These are phyloP conservation scores for Plantago major DNA, from an alignment of 257 asterid genomes.

Conservation along the genomic window DNA sequence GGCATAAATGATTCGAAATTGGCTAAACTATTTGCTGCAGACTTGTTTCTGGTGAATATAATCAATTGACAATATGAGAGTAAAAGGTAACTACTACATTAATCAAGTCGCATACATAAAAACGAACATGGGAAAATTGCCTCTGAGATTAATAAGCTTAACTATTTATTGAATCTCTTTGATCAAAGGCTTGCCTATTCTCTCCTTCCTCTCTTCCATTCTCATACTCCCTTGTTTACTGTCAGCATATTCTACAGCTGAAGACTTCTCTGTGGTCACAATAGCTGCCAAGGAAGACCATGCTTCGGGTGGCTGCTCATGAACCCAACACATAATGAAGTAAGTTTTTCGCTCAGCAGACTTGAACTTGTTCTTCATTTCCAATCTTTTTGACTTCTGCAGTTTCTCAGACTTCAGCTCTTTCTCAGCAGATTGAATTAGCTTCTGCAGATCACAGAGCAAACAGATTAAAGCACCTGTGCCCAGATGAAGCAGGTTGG, in stretches of 20 bases:
- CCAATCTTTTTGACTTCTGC: constrained; percentile 33
- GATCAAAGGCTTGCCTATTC: constrained; percentile 52
- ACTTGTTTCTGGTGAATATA: no score
- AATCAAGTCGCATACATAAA: no score
- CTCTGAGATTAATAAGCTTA: no score
- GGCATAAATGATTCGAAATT: no score
- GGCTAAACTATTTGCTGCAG: no score
- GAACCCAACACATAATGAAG: constrained; percentile 82
- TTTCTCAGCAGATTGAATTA: constrained; percentile 45
- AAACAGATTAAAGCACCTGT: constrained; percentile 58
- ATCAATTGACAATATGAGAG: no score
- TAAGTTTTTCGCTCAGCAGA: constrained; percentile 63
- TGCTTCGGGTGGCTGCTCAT: constrained; percentile 60
- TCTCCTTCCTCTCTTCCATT: constrained; percentile 23
- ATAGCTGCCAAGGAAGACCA: constrained; percentile 61
- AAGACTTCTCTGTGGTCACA: constrained; percentile 49
- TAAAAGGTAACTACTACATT: no score
- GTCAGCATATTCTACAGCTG: constrained; percentile 37
- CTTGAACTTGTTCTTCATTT: constrained; percentile 51
- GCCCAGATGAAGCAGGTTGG: constrained; percentile 51
- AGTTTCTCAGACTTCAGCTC: constrained; percentile 52
- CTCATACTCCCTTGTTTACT: constrained; percentile 20
- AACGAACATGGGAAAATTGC: no score
- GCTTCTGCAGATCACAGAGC: constrained; percentile 58
- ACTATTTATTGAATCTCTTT: constrained; percentile 42